Base-by-base conservation (phyloP, 208 protist species). In the Naegleria lovaniensis region DNA sequence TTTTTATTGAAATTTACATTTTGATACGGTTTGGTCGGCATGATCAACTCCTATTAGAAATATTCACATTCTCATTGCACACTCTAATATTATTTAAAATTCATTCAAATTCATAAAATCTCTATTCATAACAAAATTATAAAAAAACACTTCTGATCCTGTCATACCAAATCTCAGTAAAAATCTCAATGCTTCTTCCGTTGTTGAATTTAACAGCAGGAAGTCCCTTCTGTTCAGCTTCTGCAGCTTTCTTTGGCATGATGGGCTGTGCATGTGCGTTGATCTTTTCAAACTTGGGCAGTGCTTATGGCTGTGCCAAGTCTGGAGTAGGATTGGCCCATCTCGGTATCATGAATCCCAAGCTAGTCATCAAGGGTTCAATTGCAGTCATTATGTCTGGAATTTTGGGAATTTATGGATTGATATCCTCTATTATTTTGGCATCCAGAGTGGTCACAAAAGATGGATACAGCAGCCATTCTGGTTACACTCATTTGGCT, bases 241-340 rank as follows among this genome's bases (percentile, higher is more conserved):
- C 95, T 88, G 95, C 97, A 36, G 94, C 95, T 15, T 98, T 99
- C 94, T 99, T 99, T 93, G 98, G 98, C 48, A 96, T 95, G 88
- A 98, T 99, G 95, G 98, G 98, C 58, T 96, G 95, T 88, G 95
- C 97, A 13, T 94, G 96, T 41, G 97, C 96, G 38, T 92, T 98
- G 89, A 94, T 97, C 84, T 96, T 97, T 86, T 95, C 96, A 95
- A 93, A 98, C 94, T 93, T 99, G 40, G 98, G 98, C 59, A 98
- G 98, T 90, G 98, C 98, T 36, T 99, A 99, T 94, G 98, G 98
- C 39, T 99, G 98, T 19, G 98, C 98, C 87, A 99, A 99, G 95
- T 95, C 97, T 9, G 51, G 97, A 41, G 97, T 99, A 88, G 98
- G 98, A 75, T 97, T 99, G 58, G 95, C 97, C 29, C 96, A 97